Base-by-base conservation (phyloP, 2,329 filamentous ascomycete genomes). In the Epichloe coenophiala region DNA sequence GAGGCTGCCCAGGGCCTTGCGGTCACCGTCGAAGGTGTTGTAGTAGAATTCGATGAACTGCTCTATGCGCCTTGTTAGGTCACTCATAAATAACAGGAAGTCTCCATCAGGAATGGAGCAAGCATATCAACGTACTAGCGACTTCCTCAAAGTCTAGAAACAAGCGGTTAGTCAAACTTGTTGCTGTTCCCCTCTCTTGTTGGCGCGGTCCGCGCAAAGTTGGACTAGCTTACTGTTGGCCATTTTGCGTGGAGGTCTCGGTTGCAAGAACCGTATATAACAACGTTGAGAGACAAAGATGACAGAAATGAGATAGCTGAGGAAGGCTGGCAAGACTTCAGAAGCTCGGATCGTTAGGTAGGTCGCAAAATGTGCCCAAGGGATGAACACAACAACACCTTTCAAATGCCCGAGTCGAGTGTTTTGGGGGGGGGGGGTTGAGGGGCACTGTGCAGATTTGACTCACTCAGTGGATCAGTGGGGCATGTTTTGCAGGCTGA, bases 31-130 rank as follows among this genome's bases (percentile, higher is more conserved):
- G 71, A 96, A 95, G 53, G 82, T 83, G 63, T 84, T 75, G 78
- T 95, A 96, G 81, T 96, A 97, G 76, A 84, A 91, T 54, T 83
- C 65, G 58, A 91, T 84, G 71, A 97, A 96, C 71, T 94, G 80
- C 68, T 84, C 90, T 96, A 46, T 58, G 52, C 44, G 43, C n/a
- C 31, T 17, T 8, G 36, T 53, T 35, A 53, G 52, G 17, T 17
- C 17, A 42, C 33, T 12, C 4, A 21, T 39, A 21, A 12, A 12
- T 8, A 42, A 23, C 9, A 42, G 21, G 19, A 23, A 5, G 3
- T 12, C 27, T 23, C 17, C 1, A 11, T n/a, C 2, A 39, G 8
- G 5, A 17, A 12, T 2, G 6, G 2, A 17, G 6, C 27, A 41
- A 31, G 23, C 27, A 6, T 43, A 9, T 40, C 35, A 44, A 70